Percentiles rank a stretch among this genome's conserved stretches.
These are phyloP conservation scores for Nigrospora osmanthi DNA, from an alignment of 2,329 filamentous ascomycete genomes.

Conservation along the genomic window DNA sequence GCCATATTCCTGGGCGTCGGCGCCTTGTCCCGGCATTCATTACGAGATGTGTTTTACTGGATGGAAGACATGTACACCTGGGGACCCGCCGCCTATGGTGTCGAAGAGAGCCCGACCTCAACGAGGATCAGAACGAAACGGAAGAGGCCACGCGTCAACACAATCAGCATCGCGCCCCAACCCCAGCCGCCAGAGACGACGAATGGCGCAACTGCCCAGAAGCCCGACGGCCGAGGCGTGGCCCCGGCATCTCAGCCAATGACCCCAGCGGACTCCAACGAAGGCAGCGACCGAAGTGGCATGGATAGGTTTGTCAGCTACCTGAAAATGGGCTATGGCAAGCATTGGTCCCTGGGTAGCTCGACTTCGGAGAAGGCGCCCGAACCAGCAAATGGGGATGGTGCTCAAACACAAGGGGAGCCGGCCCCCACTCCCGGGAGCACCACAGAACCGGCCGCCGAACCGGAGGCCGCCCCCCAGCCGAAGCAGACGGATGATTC, in stretches of 20 bases:
- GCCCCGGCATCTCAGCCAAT: constrained; percentile 1
- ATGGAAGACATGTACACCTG: constrained; percentile 81
- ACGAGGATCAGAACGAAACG: constrained; percentile 42
- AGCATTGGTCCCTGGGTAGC: constrained; percentile 49
- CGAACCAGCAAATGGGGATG: too few relatives aligned
- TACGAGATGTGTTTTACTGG: constrained; percentile 74
- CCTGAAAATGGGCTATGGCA: constrained; percentile 60
- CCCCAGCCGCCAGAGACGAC: constrained; percentile 3
- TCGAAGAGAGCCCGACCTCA: constrained; percentile 69
- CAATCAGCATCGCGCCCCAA: constrained; percentile 2
- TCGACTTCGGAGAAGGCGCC: not conserved
- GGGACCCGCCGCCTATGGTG: constrained; percentile 78
- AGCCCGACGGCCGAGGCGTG: not conserved
- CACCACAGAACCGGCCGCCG: constrained; percentile 5
- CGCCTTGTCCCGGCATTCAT: constrained; percentile 59
- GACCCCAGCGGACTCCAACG: constrained; percentile 5
- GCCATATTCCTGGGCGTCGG: constrained; percentile 80
- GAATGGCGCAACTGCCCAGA: not conserved
- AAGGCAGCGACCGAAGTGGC: constrained; percentile 25
- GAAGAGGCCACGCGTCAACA: constrained; percentile 15
- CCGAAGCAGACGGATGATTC: constrained; percentile 9
- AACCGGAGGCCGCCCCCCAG: constrained; percentile 3
- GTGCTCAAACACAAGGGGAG: too few relatives aligned
- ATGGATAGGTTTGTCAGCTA: constrained; percentile 54
- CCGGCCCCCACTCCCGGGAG: not conserved